These are phyloP conservation scores for Cyclostephanos tholiformis DNA, from an alignment of 108 stramenopile species.

Conservation along the genomic window DNA sequence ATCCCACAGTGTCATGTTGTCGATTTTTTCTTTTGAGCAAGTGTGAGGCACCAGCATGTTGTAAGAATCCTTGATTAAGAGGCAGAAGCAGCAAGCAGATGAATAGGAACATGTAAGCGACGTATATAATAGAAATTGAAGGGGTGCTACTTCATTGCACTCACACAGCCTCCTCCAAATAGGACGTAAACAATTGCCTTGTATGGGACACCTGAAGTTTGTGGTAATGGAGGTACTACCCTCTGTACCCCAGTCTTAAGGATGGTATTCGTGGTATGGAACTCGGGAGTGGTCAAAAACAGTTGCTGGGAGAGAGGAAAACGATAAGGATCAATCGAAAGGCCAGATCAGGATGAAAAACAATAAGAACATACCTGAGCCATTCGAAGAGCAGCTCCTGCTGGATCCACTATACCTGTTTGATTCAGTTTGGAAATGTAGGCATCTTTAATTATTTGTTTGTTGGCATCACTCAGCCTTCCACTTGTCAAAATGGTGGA, in stretches of 20 bases:
- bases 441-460: conserved; percentile 25
- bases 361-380: conserved; percentile 35
- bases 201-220: conserved; percentile 37
- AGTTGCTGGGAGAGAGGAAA: conserved; percentile 20
- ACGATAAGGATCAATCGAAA: not conserved
- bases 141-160: not conserved
- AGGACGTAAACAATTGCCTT: conserved; percentile 62
- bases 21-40: conserved; percentile 22
- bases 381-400: conserved; percentile 32
- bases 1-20: conserved; percentile 28
- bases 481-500: conserved; percentile 56
- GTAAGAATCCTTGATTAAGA: conserved; percentile 38
- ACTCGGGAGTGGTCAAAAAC: conserved; percentile 52
- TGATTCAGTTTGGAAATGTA: conserved; percentile 20
- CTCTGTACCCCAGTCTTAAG: conserved; percentile 25
- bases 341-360: not conserved
- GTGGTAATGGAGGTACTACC: conserved; percentile 12
- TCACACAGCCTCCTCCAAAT: conserved; percentile 50
- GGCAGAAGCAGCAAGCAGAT: not conserved
- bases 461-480: conserved; percentile 45
- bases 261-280: conserved; percentile 49
- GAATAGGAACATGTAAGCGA: not conserved
- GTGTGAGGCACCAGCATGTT: conserved; percentile 61
- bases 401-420: not conserved
- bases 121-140: not conserved